Conservation (phyloP, 495 filamentous ascomycete genomes). For the Annulohypoxylon maeteangense region DNA sequence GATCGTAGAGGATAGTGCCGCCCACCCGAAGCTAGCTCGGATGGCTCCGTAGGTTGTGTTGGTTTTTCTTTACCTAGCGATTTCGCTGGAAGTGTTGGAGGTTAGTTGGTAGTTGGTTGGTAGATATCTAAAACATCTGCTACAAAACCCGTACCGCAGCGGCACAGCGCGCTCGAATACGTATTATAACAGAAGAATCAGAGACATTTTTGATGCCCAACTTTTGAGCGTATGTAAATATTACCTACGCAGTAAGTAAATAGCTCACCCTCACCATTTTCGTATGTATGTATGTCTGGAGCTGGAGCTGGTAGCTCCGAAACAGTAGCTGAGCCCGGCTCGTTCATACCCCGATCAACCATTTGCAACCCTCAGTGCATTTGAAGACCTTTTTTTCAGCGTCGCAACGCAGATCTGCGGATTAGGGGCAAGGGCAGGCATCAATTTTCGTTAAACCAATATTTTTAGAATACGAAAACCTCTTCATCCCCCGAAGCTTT, state of each 20-base stretch:
- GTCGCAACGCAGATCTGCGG: slow-evolving; percentile 29
- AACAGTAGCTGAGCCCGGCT: slow-evolving; percentile 9
- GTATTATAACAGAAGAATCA: background rate
- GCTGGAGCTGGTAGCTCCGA: slow-evolving; percentile 7
- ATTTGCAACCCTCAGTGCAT: slow-evolving; percentile 20
- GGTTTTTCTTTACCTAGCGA: background rate
- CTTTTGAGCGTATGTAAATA: background rate
- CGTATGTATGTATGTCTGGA: background rate
- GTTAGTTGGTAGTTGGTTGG: background rate
- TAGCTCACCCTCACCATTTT: background rate
- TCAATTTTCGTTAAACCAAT: slow-evolving; percentile 5
- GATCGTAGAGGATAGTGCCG: slow-evolving; percentile 28
- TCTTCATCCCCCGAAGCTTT: background rate
- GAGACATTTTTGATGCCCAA: slow-evolving; percentile 7
- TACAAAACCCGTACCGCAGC: slow-evolving; percentile 1
- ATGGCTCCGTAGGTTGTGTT: background rate
- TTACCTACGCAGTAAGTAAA: background rate
- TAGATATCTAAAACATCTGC: background rate
- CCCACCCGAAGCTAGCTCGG: slow-evolving; percentile 31
- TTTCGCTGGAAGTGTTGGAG: background rate
- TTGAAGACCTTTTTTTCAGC: background rate
- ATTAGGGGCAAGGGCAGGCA: slow-evolving; percentile 14
- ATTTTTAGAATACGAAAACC: slow-evolving; percentile 38
- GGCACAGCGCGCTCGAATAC: slow-evolving; percentile 1
- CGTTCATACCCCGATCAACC: slow-evolving; percentile 13